phyloP scores from a whole-genome alignment of 305 asterid genomes.

The Andrographis paniculata region DNA sequence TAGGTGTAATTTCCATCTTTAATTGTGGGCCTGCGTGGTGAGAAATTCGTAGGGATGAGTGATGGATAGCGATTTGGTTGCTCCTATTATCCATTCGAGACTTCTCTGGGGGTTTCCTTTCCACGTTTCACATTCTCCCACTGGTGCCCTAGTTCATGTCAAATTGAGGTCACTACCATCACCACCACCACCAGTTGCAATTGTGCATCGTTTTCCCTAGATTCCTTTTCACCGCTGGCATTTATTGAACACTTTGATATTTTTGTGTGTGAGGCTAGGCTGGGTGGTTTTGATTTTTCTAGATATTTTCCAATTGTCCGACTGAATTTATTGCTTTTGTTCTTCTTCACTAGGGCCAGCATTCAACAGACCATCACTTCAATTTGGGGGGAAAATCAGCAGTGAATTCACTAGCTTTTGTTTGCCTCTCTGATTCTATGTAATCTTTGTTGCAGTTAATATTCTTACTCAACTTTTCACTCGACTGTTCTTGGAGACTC shows the following conservation, averaged over 20 bases:
- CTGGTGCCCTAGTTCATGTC: constrained; percentile 10
- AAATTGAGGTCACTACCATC: constrained; percentile 18
- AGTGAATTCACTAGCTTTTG: constrained; percentile 25
- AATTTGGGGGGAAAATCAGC: constrained; percentile 28
- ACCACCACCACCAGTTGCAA: constrained; percentile 19
- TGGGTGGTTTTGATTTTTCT: constrained; percentile 21
- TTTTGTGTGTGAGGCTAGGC: neutral
- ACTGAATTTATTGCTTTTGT: constrained; percentile 20
- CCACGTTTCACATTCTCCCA: constrained; percentile 16
- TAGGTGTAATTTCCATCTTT: constrained; percentile 11
- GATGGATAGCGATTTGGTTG: constrained; percentile 19
- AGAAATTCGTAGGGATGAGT: constrained; percentile 13
- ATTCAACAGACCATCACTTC: constrained; percentile 29
- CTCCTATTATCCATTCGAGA: constrained; percentile 17
- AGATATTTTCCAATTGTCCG: constrained; percentile 39
- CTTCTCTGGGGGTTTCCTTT: constrained; percentile 20
- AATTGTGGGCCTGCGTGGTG: constrained; percentile 19
- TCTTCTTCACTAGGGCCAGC: constrained; percentile 8
- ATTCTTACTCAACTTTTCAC: no score
- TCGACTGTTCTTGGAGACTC: no score
- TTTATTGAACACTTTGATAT: constrained; percentile 16
- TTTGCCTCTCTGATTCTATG: constrained; percentile 24
- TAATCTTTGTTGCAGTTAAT: no score
- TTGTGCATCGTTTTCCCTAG: constrained; percentile 3
- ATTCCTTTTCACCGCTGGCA: constrained; percentile 12